phyloP scores from a whole-genome alignment of 2,329 filamentous ascomycete species.

The Trichoderma harzianum region DNA sequence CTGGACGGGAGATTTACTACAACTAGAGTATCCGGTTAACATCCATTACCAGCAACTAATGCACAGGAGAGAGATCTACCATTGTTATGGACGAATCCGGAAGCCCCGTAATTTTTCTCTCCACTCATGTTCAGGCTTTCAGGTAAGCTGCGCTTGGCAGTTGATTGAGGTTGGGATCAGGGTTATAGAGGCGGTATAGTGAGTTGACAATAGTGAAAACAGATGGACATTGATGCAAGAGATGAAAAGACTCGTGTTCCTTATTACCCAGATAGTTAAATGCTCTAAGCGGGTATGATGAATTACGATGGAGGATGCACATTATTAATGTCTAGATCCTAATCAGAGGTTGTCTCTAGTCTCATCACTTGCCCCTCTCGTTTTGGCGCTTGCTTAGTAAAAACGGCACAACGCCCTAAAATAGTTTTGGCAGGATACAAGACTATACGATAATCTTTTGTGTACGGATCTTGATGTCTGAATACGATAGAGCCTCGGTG shows the following conservation, averaged over 20 bases:
- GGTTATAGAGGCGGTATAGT: not conserved
- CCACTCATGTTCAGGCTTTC: not conserved
- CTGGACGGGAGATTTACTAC: not conserved
- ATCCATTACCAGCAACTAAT: not conserved
- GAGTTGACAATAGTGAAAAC: not conserved
- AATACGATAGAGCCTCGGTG: not conserved
- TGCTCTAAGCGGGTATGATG: not conserved
- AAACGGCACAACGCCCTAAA: not conserved
- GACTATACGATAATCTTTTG: not conserved
- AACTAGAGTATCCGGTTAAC: not conserved
- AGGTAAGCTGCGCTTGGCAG: not conserved
- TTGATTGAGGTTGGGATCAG: not conserved
- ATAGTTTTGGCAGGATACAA: not conserved
- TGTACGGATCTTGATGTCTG: not conserved
- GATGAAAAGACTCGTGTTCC: not conserved
- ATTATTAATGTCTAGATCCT: not conserved
- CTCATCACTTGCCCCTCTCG: not conserved
- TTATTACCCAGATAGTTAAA: not conserved
- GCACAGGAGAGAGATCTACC: not conserved
- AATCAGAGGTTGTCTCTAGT: not conserved
- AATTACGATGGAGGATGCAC: not conserved
- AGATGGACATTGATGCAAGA: not conserved
- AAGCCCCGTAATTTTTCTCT: not conserved
- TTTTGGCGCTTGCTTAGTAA: conserved; percentile 8
- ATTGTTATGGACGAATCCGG: conserved; percentile 1